Base-by-base conservation (phyloP, 257 asterid species). In the Cinchona pubescens region DNA sequence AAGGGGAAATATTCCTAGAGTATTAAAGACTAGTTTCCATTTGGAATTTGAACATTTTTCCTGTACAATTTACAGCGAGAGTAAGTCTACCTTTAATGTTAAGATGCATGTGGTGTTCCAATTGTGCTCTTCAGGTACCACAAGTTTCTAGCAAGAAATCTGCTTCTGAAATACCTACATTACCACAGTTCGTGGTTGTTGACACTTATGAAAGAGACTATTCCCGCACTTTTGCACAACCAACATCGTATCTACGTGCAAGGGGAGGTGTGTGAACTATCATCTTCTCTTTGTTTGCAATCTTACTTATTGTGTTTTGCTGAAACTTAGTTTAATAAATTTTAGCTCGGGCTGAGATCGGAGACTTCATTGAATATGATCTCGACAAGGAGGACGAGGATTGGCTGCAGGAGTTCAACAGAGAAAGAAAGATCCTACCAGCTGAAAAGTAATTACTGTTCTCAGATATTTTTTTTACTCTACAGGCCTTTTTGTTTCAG, bases 371-470 rank as follows among this genome's bases (percentile, higher is more conserved):
- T n/a, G 99, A 94, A 87, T 94, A 94, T 73, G 99, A 94, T 84
- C 98, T 94, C 48, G 99, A 94, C 81, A 92, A 94, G 78, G 99
- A 94, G 93, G 99, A 94, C 53, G 99, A 94, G 73, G 99, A 94
- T 83, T 94, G 99, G 99, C 96, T 92, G 79, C 85, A 81, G 53
- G 97, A 85, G 78, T 88, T 89, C 92, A 92, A 87, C 84, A 83
- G 76, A 75, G 97, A 91, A 84, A 83, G 96, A 79, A 87, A 88
- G 67, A 73, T 74, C 78, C 96, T 92, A 75, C 81, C 82, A 63
- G 84, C 94, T 75, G 97, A 92, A 81, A 88, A 84, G 99, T 95
- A 88, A 86, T 75, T 29, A 58, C 79, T 38, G 69, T 83, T 61
- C 71, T 34, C 29, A 12, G 67, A 58, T 32, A 6, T 5, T 51